A percentile compares a stretch with the other conserved stretches of the same genome.
Evolutionary conservation across 495 filamentous ascomycete species (phyloP).

Genomic region (Daldinia childiae): DNA sequence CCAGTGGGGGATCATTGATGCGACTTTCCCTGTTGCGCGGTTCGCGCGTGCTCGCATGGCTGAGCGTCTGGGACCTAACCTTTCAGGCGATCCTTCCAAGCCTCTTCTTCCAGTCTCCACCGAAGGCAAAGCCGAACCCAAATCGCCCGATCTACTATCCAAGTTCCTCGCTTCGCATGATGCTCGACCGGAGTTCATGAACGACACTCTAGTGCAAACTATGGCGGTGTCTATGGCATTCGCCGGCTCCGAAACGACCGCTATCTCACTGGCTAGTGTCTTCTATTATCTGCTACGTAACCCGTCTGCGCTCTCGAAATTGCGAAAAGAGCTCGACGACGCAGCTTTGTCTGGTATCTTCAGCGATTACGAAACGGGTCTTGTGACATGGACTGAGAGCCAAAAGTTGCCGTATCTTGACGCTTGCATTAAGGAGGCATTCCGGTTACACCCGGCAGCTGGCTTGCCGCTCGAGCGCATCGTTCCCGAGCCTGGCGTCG

Average conservation of each 20-base stretch:
- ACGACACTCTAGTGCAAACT: conserved; percentile 67
- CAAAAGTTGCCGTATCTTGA: conserved; percentile 71
- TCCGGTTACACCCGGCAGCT: conserved; percentile 71
- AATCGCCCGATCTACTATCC: conserved; percentile 66
- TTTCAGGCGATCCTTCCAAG: conserved; percentile 45
- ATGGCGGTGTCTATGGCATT: conserved; percentile 74
- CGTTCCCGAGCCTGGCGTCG: conserved; percentile 64
- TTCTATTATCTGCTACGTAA: conserved; percentile 73
- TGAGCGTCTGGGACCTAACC: conserved; percentile 58
- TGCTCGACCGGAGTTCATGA: conserved; percentile 73
- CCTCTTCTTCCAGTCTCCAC: conserved; percentile 50
- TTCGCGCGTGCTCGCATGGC: conserved; percentile 67
- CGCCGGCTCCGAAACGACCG: conserved; percentile 70
- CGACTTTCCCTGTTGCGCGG: conserved; percentile 68
- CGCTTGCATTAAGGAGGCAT: conserved; percentile 73
- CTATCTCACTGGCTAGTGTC: conserved; percentile 67
- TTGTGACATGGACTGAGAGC: conserved; percentile 68
- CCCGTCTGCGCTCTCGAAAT: conserved; percentile 52
- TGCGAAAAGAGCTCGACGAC: conserved; percentile 64
- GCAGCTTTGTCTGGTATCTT: conserved; percentile 59
- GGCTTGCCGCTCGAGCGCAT: conserved; percentile 71
- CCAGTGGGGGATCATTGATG: conserved; percentile 60
- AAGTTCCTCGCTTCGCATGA: conserved; percentile 68
- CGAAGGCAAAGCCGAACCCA: conserved; percentile 56
- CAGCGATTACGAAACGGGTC: conserved; percentile 59